Conservation (phyloP, 192 early-diverging fungal genomes). For the Rhizoclosmatium sp. region DNA sequence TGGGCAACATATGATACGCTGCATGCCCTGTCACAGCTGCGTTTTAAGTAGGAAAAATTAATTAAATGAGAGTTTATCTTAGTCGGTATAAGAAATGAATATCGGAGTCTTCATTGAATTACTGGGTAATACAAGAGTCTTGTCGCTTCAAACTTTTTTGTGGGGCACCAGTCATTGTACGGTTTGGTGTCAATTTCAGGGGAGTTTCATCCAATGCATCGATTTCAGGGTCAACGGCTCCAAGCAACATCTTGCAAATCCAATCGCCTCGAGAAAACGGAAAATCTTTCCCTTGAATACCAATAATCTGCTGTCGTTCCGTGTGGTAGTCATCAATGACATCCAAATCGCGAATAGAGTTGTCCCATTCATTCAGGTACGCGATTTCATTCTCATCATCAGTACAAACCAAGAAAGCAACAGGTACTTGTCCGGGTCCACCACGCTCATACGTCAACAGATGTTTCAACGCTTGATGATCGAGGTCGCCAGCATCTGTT, state of each 20-base stretch:
- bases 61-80: too few species aligned
- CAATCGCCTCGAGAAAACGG: slow-evolving; percentile 2
- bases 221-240: not conserved
- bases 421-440: not conserved
- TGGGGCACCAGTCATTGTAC: too few species aligned
- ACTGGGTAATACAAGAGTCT: too few species aligned
- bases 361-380: not conserved
- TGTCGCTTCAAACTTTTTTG: too few species aligned
- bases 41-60: too few species aligned
- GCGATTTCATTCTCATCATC: not conserved
- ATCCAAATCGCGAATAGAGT: not conserved
- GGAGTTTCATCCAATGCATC: not conserved
- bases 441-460: not conserved
- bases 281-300: not conserved
- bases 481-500: not conserved
- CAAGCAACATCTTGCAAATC: slow-evolving; percentile 12
- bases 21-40: too few species aligned
- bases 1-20: too few species aligned
- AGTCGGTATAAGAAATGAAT: too few species aligned
- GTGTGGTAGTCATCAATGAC: not conserved
- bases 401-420: not conserved
- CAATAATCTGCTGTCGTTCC: not conserved
- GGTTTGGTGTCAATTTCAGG: too few species aligned
- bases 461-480: not conserved
- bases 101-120: not conserved